Evolutionary conservation across 352 stramenopile genomes (phyloP), one percentile per base, ranked within the genome.

Genomic region (Halophytophthora batemanensis): DNA sequence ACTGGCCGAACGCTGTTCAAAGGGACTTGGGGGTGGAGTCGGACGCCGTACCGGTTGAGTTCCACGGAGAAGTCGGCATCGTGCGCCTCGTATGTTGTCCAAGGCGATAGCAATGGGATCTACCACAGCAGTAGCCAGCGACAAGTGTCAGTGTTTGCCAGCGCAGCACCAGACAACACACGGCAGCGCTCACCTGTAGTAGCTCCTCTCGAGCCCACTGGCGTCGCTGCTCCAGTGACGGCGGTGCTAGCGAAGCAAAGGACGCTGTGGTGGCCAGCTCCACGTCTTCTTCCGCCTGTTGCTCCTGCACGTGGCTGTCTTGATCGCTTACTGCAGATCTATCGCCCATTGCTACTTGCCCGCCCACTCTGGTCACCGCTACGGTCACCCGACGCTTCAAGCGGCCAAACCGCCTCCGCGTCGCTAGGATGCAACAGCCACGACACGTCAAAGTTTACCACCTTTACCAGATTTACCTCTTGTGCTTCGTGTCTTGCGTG

Each of bases 31-130:
- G 29, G 11, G 33, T 38, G 33, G 6, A 38, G 11, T 13, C 3
- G 33, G n/a, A 5, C 11, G 3, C 3, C 15, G 13, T 50, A 83
- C 71, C 53, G 31, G 41, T 85, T 87, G 22, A 78, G 56, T 7
- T 82, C 71, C 33, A 77, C 59, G 12, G 61, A 67, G 34, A 87
- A 77, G 2, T 65, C 68, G 2, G 66, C 50, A 14, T 87, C 76
- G 22, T 65, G 53, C 0, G 74, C 71, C 7, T 68, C 52, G 36
- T 74, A 73, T 3, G 15, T 57, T 2, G 64, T 80, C 76, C 73
- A 87, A 15, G 76, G 73, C 6, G 69, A 50, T 15, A 87, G 28
- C 41, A 82, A 42, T 41, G 66, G 59, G 45, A 84, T 77, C 50
- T 71, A 19, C 1, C 53, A 14, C 8, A 4, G 25, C 25, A 31